Evolutionary conservation across 495 filamentous ascomycete species (phyloP), one percentile per base, ranked within the genome.

Genomic region (Penicillium argentinense): DNA sequence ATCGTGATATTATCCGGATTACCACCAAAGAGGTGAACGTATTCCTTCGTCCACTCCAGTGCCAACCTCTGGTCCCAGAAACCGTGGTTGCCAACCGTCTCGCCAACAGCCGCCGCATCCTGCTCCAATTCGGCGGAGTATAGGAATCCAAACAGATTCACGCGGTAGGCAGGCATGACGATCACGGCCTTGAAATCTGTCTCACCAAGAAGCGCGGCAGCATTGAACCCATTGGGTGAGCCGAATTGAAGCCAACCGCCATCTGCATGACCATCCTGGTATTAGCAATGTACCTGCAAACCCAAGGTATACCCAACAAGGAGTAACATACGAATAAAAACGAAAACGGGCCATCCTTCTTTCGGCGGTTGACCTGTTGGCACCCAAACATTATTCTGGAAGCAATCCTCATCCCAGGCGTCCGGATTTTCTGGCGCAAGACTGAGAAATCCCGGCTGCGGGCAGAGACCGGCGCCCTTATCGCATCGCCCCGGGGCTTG

Each of bases 141-240:
- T 17, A 88, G 56, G 59, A 88, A 89, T 1, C 86, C 86, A 19
- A 89, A 73, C 0, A 84, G 70, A 9, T 81, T 82, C 14, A 88
- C 64, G 2, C 86, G 78, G 54, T 89, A 89, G 49, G 83, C 85
- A 45, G 86, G 83, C 61, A 79, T 81, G 24, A 88, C 68, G 14
- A 80, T 62, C 13, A 89, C 70, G 28, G 84, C 63, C n/a, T 70
- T 65, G 42, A 75, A 66, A 8, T 68, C 45, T 45, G 78, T 45
- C 57, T 78, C 56, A 57, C 71, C 47, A 53, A 74, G 71, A 65
- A 86, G 9, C 9, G 82, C 76, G 36, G 69, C 73, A 0, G 71
- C 69, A 39, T 63, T 63, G 47, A 71, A 69, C 9, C 45, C 42
- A 47, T 81, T 81, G 0, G 80, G 67, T 2, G 56, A 60, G 13